Conservation (phyloP, 495 filamentous ascomycete genomes). For the Penicillium lagena region DNA sequence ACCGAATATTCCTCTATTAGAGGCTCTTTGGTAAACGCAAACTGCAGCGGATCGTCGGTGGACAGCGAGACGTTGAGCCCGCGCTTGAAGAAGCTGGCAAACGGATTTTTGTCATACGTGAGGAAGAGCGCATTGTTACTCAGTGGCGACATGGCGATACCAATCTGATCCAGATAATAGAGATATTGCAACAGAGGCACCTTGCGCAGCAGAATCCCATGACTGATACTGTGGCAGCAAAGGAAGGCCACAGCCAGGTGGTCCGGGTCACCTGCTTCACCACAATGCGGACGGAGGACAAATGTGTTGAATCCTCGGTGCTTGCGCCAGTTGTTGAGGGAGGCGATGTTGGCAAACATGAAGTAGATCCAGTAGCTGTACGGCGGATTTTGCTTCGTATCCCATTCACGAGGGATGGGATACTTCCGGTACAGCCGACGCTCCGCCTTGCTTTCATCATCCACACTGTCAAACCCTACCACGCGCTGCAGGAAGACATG, state of each 20-base stretch:
- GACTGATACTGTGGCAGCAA: constrained; percentile 96
- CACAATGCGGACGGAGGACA: constrained; percentile 87
- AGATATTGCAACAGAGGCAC: constrained; percentile 94
- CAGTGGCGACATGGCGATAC: constrained; percentile 96
- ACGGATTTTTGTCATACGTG: constrained; percentile 95
- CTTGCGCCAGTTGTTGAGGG: constrained; percentile 87
- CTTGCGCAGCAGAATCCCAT: constrained; percentile 87
- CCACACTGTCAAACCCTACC: constrained; percentile 94
- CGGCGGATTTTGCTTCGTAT: constrained; percentile 88
- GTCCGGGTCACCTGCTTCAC: constrained; percentile 94
- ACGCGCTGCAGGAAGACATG: constrained; percentile 94
- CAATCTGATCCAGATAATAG: constrained; percentile 96
- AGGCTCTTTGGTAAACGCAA: constrained; percentile 97
- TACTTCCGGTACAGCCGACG: constrained; percentile 89
- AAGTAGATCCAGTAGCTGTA: constrained; percentile 99
- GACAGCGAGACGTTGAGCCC: constrained; percentile 94
- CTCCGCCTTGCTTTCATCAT: constrained; percentile 96
- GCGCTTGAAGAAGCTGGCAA: constrained; percentile 87
- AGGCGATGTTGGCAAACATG: constrained; percentile 88
- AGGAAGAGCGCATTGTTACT: constrained; percentile 97
- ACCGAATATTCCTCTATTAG: constrained; percentile 98
- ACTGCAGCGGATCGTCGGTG: constrained; percentile 95
- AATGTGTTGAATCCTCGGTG: constrained; percentile 94
- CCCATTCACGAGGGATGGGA: constrained; percentile 81
- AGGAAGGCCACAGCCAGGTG: constrained; percentile 89